Evolutionary conservation across 495 filamentous ascomycete species (phyloP).

Genomic region (Achaetomiella virescens): DNA sequence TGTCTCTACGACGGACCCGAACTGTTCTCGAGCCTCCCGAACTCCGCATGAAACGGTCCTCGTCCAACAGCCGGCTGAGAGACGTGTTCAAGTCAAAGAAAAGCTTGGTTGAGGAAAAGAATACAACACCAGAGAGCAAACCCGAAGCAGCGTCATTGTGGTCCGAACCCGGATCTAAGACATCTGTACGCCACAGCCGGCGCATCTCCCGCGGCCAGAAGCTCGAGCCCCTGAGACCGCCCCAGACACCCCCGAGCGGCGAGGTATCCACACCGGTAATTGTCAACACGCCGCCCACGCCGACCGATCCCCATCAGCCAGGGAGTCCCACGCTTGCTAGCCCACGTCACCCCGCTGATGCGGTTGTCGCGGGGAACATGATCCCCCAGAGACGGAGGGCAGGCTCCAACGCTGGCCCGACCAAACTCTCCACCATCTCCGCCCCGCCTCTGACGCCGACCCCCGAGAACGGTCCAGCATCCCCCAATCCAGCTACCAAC

Average conservation of each 20-base stretch:
- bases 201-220: constrained; percentile 30
- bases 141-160: background rate
- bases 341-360: constrained; percentile 32
- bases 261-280: constrained; percentile 43
- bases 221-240: constrained; percentile 33
- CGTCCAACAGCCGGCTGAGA: constrained; percentile 41
- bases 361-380: constrained; percentile 56
- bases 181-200: constrained; percentile 15
- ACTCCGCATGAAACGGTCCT: constrained; percentile 34
- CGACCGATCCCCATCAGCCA: constrained; percentile 34
- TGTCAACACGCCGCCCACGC: constrained; percentile 53
- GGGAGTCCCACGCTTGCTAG: constrained; percentile 18
- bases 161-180: too few species aligned
- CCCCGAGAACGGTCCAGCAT: constrained; percentile 40
- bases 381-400: constrained; percentile 57
- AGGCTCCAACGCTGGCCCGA: constrained; percentile 69
- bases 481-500: constrained; percentile 44
- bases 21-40: constrained; percentile 31
- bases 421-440: constrained; percentile 80
- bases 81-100: constrained; percentile 42
- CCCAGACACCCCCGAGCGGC: constrained; percentile 38
- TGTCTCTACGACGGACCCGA: constrained; percentile 22
- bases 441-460: constrained; percentile 69
- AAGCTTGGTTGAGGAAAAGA: constrained; percentile 19
- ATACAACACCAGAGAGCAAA: constrained; percentile 2